Conservation (phyloP, 2,329 filamentous ascomycete genomes). For the Fusarium sororula region DNA sequence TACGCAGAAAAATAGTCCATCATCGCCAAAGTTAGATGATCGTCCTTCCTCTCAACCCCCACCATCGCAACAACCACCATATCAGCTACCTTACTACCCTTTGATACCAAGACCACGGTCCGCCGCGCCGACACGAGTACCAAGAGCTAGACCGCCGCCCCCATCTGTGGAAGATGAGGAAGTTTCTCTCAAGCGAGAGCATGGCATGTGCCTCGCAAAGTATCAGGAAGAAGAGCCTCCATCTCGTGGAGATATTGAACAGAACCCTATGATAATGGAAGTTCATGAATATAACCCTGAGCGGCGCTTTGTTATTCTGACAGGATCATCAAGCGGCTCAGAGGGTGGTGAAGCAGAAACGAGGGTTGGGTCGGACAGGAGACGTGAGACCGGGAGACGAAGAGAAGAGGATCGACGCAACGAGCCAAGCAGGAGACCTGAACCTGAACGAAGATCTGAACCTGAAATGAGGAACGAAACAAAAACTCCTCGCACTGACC, state of each 20-base stretch:
- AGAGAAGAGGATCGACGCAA: neutral
- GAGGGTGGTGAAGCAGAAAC: slow-evolving; percentile 42
- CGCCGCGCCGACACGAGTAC: slow-evolving; percentile 17
- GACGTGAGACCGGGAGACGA: slow-evolving; percentile 5
- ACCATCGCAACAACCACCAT: slow-evolving; percentile 15
- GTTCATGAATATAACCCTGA: slow-evolving; percentile 69
- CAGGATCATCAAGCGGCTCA: slow-evolving; percentile 43
- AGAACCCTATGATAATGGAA: slow-evolving; percentile 72
- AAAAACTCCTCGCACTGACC: slow-evolving; percentile 21
- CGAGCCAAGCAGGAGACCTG: slow-evolving; percentile 2
- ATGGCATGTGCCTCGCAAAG: slow-evolving; percentile 49
- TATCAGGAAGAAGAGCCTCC: slow-evolving; percentile 63
- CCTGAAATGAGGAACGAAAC: slow-evolving; percentile 1
- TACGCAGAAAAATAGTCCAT: slow-evolving; percentile 25
- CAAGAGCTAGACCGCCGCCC: slow-evolving; percentile 62
- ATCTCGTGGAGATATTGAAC: slow-evolving; percentile 72
- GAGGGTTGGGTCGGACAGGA: slow-evolving; percentile 20
- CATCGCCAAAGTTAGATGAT: slow-evolving; percentile 30
- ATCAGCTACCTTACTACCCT: slow-evolving; percentile 32
- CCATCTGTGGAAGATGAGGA: slow-evolving; percentile 77
- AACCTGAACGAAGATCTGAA: neutral
- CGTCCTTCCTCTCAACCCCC: slow-evolving; percentile 28
- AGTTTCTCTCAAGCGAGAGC: slow-evolving; percentile 69
- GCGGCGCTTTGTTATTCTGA: slow-evolving; percentile 70
- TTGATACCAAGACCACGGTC: slow-evolving; percentile 28